These are phyloP conservation scores for Geotrichum restrictum DNA, from an alignment of 1,139 yeast genomes.

Conservation along the genomic window DNA sequence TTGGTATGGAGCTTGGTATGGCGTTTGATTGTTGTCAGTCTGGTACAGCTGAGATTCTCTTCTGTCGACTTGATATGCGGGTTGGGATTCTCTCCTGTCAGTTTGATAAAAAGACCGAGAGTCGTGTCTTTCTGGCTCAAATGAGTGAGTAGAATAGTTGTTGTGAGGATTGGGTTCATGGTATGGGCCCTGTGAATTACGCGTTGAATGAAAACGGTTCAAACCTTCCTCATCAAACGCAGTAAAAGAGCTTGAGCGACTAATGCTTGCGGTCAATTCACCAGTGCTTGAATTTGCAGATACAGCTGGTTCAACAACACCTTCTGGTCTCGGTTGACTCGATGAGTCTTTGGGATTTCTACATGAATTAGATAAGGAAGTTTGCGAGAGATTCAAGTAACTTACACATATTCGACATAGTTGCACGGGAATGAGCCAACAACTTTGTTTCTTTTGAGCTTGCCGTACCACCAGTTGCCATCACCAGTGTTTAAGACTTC, in stretches of 20 bases:
- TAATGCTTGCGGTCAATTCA: background rate
- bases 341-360: constrained; percentile 18
- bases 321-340: background rate
- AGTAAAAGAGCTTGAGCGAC: constrained; percentile 3
- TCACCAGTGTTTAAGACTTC: constrained; percentile 78
- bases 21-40: background rate
- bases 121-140: background rate
- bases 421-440: constrained; percentile 85
- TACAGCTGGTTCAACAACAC: background rate
- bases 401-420: constrained; percentile 55
- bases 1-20: too few species aligned
- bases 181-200: background rate
- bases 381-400: background rate
- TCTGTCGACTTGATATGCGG: background rate
- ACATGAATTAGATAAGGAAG: background rate
- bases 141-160: background rate
- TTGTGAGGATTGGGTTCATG: background rate
- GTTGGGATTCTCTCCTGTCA: too few species aligned
- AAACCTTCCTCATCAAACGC: background rate
- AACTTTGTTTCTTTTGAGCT: constrained; percentile 70
- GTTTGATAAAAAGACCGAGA: background rate
- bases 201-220: constrained; percentile 1
- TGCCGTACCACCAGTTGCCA: constrained; percentile 92
- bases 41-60: background rate
- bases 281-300: constrained; percentile 5